phyloP scores from a whole-genome alignment of 805 yeast species.

The Nakazawaea siamensis region DNA sequence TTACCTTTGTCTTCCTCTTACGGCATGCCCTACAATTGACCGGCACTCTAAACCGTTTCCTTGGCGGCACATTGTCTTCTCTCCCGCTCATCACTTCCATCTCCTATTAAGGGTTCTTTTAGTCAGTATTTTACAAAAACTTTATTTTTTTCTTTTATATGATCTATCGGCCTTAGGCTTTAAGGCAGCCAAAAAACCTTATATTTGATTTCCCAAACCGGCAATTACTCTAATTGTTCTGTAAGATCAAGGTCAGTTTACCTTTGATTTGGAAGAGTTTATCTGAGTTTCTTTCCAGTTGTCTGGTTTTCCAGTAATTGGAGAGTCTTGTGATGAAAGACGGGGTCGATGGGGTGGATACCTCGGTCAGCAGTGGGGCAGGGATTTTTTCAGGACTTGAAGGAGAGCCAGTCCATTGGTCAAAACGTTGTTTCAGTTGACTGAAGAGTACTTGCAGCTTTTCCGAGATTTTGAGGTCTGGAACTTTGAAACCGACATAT shows the following conservation, averaged over 20 bases:
- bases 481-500: slow-evolving; percentile 2
- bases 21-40: slow-evolving; percentile 40
- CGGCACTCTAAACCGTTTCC: slow-evolving; percentile 23
- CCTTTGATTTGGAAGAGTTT: slow-evolving; percentile 6
- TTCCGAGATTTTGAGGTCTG: background rate
- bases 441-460: background rate
- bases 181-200: too few species aligned
- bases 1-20: slow-evolving; percentile 32
- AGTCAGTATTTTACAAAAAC: too few species aligned
- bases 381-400: background rate
- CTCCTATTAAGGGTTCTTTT: too few species aligned
- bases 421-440: background rate
- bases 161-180: too few species aligned
- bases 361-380: background rate
- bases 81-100: too few species aligned
- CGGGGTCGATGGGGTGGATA: background rate
- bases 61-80: background rate
- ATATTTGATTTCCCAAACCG: too few species aligned
- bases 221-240: too few species aligned
- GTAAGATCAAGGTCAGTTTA: slow-evolving; percentile 6
- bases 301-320: background rate
- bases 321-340: background rate
- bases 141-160: too few species aligned
- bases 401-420: background rate
- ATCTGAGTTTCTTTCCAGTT: background rate